Base-by-base conservation (phyloP, 2,329 filamentous ascomycete genomes). In the Sporothrix brunneoviolacea region DNA sequence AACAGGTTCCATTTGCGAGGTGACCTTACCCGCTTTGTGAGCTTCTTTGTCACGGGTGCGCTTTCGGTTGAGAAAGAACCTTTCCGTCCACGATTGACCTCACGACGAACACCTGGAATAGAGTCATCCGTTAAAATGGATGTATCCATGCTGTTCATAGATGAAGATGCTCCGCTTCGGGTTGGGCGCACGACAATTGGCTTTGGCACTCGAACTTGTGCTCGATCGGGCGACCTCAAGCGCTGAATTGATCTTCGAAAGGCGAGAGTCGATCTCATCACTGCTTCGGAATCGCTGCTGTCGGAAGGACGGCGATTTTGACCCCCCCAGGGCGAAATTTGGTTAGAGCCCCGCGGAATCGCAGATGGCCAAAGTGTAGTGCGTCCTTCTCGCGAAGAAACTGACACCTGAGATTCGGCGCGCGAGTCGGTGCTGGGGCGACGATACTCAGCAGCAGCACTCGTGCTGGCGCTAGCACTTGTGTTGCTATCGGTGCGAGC, bases 1-100 rank as follows among this genome's bases (percentile, higher is more conserved):
- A 84, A 84, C 12, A 83, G 62, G 55, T 82, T 83, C 81, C 81
- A 84, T 57, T 76, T 82, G 8, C 76, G 72, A 21, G 79, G 79
- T 22, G 77, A 79, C 38, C 70, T 74, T 1, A 73, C 62, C 48
- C 72, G 70, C 61, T 81, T 83, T 19, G 72, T 70, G 19, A 80
- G 63, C 61, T 82, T 83, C 63, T 75, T 82, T 0, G 76, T 67
- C 1, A 61, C 48, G 3, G 27, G 8, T 21, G 22, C 15, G 22
- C 28, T 21, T 22, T 43, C 13, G n/a, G n/a, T n/a, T 1, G 21
- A 8, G 4, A 21, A 16, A 7, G 40, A 41, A 16, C 33, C 40
- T 37, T 52, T 27, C 60, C 62, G 18, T 4, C 66, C 65, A 8
- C 60, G 64, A 7, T 64, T 62, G 1, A 61, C 57, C 33, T 70